phyloP scores from a whole-genome alignment of 2,329 filamentous ascomycete genomes.

The Botrytis sinoallii region DNA sequence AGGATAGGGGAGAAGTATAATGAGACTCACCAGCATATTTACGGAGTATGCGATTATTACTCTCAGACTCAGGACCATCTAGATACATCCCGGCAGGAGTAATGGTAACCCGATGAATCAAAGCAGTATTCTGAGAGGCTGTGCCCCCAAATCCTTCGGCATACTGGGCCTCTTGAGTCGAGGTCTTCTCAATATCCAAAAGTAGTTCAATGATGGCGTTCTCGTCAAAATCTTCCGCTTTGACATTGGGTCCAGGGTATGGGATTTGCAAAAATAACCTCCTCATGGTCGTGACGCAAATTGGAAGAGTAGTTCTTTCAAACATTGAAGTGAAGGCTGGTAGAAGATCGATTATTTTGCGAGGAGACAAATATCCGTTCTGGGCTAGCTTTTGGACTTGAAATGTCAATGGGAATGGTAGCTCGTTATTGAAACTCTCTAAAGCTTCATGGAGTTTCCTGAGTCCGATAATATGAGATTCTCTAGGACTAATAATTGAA shows the following conservation, averaged over 20 bases:
- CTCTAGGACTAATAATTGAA: slow-evolving; percentile 19
- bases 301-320: slow-evolving; percentile 36
- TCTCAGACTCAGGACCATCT: slow-evolving; percentile 61
- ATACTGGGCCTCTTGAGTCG: slow-evolving; percentile 19
- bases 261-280: slow-evolving; percentile 51
- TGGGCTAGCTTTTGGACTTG: slow-evolving; percentile 62
- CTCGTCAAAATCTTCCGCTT: slow-evolving; percentile 44
- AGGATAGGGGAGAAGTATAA: not conserved
- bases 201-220: slow-evolving; percentile 44
- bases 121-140: slow-evolving; percentile 27
- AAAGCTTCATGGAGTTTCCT: slow-evolving; percentile 27
- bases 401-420: slow-evolving; percentile 56
- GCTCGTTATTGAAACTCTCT: slow-evolving; percentile 23
- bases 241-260: slow-evolving; percentile 51
- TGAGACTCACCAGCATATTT: slow-evolving; percentile 51
- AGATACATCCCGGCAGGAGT: slow-evolving; percentile 58
- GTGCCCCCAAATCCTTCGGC: slow-evolving; percentile 33
- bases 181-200: slow-evolving; percentile 42
- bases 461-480: slow-evolving; percentile 25
- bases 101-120: slow-evolving; percentile 41
- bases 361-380: slow-evolving; percentile 61
- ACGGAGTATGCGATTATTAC: slow-evolving; percentile 69
- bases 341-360: slow-evolving; percentile 46
- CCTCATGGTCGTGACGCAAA: slow-evolving; percentile 54
- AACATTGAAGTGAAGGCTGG: slow-evolving; percentile 40